Conservation (phyloP, 2,329 filamentous ascomycete species). For the Fusarium odoratissimum region DNA sequence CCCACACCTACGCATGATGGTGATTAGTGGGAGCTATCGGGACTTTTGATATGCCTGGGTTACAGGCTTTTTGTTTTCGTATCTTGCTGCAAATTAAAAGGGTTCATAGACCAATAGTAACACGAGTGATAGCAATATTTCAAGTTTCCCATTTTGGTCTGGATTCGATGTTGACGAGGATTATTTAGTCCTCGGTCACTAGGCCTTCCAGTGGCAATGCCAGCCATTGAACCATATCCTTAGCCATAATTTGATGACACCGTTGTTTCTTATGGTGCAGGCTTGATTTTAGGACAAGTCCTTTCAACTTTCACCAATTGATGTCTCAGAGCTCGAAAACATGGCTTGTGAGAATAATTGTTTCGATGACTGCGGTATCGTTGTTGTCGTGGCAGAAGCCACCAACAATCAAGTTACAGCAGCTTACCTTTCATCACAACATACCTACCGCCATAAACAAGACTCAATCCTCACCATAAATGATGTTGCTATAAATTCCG, state of each 20-base stretch:
- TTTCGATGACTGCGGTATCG: too few relatives aligned
- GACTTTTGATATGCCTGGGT: background rate
- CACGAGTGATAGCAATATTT: background rate
- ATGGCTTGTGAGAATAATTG: accelerated
- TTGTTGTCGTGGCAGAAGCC: background rate
- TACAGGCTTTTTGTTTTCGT: background rate
- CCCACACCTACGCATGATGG: background rate
- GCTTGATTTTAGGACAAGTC: background rate
- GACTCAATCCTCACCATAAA: accelerated
- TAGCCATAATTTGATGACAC: too few relatives aligned
- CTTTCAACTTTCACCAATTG: too few relatives aligned
- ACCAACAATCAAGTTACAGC: background rate
- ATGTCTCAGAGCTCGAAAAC: background rate
- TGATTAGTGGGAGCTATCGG: background rate
- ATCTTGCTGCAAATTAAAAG: background rate
- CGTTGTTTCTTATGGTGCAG: background rate
- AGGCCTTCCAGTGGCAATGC: background rate
- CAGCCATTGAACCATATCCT: background rate
- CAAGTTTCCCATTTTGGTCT: background rate
- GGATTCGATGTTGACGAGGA: background rate
- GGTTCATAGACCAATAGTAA: constrained; percentile 18
- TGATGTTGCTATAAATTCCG: accelerated
- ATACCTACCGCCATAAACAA: accelerated
- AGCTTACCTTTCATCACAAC: background rate
- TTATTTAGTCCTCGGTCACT: background rate